Evolutionary conservation across 345 rosid species (phyloP).

Genomic region (Fremontodendron californicum): DNA sequence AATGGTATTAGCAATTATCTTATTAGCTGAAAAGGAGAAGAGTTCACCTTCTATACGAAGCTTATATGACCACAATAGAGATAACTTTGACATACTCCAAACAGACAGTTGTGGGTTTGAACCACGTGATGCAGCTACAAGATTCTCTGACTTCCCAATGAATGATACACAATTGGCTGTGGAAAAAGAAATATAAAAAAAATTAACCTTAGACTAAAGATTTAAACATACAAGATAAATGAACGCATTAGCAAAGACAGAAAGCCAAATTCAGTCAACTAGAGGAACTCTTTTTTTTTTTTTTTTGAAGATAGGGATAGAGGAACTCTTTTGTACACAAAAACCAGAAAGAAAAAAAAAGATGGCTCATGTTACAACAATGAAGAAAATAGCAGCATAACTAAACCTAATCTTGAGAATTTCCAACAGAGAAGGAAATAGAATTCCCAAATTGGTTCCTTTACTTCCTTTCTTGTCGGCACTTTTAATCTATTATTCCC

Average conservation of each 20-base stretch:
- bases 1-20: too few species aligned
- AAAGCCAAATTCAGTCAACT: not conserved
- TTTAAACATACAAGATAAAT: not conserved
- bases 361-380: conserved; percentile 3
- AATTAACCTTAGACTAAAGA: not conserved
- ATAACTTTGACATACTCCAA: conserved; percentile 72
- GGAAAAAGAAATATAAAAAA: not conserved
- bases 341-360: not conserved
- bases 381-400: not conserved
- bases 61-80: conserved; percentile 73
- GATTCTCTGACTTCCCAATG: conserved; percentile 64
- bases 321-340: not conserved
- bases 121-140: conserved; percentile 67
- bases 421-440: not conserved
- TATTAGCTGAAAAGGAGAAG: conserved; percentile 2
- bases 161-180: conserved; percentile 78
- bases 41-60: conserved; percentile 72
- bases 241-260: not conserved
- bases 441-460: not conserved
- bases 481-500: not conserved
- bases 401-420: not conserved
- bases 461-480: not conserved
- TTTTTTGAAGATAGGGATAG: not conserved
- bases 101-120: conserved; percentile 62
- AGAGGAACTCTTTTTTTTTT: not conserved